Conservation (phyloP, 805 yeast genomes). For the Candida xyloterini region DNA sequence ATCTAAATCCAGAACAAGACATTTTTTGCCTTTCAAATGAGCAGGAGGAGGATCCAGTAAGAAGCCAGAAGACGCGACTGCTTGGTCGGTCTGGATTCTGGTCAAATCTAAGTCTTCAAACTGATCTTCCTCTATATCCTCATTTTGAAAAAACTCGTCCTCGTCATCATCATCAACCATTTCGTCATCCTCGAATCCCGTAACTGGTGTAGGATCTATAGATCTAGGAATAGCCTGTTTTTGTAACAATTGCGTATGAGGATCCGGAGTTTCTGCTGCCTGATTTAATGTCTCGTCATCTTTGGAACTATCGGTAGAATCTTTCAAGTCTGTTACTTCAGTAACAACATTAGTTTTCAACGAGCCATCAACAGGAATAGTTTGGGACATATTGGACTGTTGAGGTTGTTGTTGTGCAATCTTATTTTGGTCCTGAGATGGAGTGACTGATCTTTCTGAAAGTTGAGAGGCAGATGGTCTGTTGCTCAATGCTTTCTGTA, state of each 20-base stretch:
- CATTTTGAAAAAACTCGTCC: constrained; percentile 18
- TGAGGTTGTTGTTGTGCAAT: neutral
- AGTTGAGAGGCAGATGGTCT: constrained; percentile 17
- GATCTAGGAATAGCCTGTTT: constrained; percentile 18
- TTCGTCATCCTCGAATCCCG: constrained; percentile 19
- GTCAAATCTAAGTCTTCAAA: constrained; percentile 51
- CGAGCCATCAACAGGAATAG: constrained; percentile 9
- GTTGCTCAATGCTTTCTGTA: constrained; percentile 33
- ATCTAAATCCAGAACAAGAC: constrained; percentile 87
- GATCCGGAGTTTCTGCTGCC: constrained; percentile 12
- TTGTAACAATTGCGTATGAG: constrained; percentile 10
- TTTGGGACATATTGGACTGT: neutral
- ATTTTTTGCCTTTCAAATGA: constrained; percentile 63
- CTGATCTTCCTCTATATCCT: constrained; percentile 22
- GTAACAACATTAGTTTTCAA: constrained; percentile 21
- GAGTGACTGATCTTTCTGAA: constrained; percentile 1
- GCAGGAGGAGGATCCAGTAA: constrained; percentile 56
- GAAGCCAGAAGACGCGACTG: constrained; percentile 61
- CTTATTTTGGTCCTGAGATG: neutral
- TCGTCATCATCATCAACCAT: constrained; percentile 18
- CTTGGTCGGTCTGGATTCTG: constrained; percentile 69
- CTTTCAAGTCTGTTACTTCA: constrained; percentile 33
- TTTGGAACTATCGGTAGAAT: constrained; percentile 35
- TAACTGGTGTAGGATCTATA: constrained; percentile 8
- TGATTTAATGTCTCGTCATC: constrained; percentile 31